Evolutionary conservation across 2,329 filamentous ascomycete species (phyloP).

Genomic region (Hypoxylon rubiginosum): DNA sequence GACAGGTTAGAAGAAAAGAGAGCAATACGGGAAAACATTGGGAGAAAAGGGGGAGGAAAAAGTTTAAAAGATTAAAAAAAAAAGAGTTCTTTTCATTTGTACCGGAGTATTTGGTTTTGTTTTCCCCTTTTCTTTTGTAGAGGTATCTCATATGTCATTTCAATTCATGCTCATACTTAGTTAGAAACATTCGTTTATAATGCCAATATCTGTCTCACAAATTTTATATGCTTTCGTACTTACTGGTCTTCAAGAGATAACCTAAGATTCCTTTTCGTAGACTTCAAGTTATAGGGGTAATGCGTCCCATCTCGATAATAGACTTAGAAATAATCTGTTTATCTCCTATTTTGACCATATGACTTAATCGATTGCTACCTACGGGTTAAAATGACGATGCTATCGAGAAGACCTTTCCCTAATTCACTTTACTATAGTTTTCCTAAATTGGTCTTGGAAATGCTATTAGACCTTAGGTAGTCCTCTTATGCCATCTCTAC

Average conservation of each 20-base stretch:
- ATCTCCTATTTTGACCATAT: neutral
- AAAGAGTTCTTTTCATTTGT: slow-evolving; percentile 2
- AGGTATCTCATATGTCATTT: neutral
- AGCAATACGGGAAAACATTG: neutral
- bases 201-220: no score
- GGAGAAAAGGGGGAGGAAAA: neutral
- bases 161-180: neutral
- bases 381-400: neutral
- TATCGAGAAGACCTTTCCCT: neutral
- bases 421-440: neutral
- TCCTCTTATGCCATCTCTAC: no score
- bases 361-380: neutral
- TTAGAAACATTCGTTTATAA: neutral
- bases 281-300: no score
- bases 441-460: neutral
- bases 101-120: neutral
- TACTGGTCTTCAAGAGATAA: no score
- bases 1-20: neutral
- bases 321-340: neutral
- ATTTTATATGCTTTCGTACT: no score
- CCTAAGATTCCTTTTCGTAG: no score
- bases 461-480: no score
- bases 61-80: slow-evolving; percentile 1
- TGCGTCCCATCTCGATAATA: no score
- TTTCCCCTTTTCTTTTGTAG: neutral